These are phyloP conservation scores for Hypoxylon sp. DNA, from an alignment of 2,329 filamentous ascomycete species.

Conservation along the genomic window DNA sequence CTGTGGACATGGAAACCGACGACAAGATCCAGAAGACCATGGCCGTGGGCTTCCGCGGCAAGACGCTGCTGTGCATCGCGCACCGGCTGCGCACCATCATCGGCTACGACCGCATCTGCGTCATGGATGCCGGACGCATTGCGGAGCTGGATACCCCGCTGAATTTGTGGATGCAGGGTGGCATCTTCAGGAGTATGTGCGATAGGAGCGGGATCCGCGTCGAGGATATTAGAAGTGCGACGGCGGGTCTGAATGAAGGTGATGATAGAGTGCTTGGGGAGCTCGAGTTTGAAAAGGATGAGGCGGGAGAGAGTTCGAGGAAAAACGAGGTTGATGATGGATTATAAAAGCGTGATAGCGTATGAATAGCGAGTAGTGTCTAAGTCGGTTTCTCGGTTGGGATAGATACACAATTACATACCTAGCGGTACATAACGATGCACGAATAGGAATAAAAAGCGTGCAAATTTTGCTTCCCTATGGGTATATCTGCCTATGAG, in stretches of 20 bases:
- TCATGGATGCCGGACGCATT: conserved; percentile 92
- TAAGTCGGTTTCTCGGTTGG: not conserved
- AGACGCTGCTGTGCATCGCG: conserved; percentile 92
- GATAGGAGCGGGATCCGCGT: conserved; percentile 81
- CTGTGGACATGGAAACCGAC: conserved; percentile 96
- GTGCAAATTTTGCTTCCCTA: not conserved
- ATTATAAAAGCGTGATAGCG: not conserved
- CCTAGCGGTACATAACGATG: conserved; percentile 23
- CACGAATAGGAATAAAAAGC: conserved; percentile 9
- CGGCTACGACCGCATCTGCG: conserved; percentile 93
- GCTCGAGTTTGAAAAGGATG: not conserved
- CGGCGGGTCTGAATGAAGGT: conserved; percentile 51
- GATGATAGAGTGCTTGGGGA: conserved; percentile 9
- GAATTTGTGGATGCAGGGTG: conserved; percentile 72
- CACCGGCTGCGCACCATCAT: conserved; percentile 94
- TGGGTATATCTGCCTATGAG: not conserved
- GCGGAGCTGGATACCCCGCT: conserved; percentile 86
- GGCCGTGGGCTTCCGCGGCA: conserved; percentile 83
- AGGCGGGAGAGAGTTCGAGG: conserved; percentile 31
- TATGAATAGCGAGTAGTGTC: not conserved
- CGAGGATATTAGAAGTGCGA: conserved; percentile 66
- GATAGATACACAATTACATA: conserved; percentile 13
- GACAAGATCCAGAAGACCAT: conserved; percentile 95
- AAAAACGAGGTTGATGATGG: conserved; percentile 32
- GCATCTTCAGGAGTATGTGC: conserved; percentile 90